A percentile compares a stretch with the other conserved stretches of the same genome.
Conservation (phyloP, 1,284 basidiomycete genomes). For the Microbotryum scabiosae region DNA sequence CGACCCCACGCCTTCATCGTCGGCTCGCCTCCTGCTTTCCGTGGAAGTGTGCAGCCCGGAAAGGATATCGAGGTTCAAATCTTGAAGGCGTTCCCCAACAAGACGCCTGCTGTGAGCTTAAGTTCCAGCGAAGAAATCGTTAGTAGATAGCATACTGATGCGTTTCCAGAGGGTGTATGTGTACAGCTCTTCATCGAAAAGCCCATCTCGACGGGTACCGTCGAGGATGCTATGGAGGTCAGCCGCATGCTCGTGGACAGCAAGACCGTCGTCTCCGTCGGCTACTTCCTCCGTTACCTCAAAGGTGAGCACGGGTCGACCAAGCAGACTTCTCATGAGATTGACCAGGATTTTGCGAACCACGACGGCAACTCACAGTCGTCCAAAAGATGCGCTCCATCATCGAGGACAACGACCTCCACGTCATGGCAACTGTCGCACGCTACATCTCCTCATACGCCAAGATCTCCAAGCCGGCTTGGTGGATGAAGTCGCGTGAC, state of each 20-base stretch:
- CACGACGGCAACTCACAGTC: constrained; percentile 42
- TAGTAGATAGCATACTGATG: neutral
- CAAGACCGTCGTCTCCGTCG: constrained; percentile 77
- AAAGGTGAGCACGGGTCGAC: constrained; percentile 41
- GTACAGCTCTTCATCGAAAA: constrained; percentile 35
- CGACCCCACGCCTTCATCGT: constrained; percentile 68
- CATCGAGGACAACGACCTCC: constrained; percentile 85
- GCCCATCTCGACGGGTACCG: constrained; percentile 33
- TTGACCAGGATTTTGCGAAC: neutral
- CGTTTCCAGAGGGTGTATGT: neutral
- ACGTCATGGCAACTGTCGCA: constrained; percentile 95
- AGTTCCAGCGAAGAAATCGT: too few species aligned
- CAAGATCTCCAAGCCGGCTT: constrained; percentile 69
- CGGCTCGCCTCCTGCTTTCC: constrained; percentile 87
- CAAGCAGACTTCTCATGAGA: neutral
- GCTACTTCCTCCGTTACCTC: constrained; percentile 84
- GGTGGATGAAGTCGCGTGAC: constrained; percentile 96
- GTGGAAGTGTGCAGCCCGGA: constrained; percentile 66
- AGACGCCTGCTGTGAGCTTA: constrained; percentile 20
- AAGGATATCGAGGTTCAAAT: constrained; percentile 86
- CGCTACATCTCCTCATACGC: constrained; percentile 87
- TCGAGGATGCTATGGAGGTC: constrained; percentile 46
- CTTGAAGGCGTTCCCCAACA: constrained; percentile 69
- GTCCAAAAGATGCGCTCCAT: constrained; percentile 98
- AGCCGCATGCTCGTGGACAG: constrained; percentile 85